Percentiles rank a stretch among this genome's conserved stretches.
Conservation (phyloP, 139 green algal genomes). For the Deuterostichococcus epilithicus region DNA sequence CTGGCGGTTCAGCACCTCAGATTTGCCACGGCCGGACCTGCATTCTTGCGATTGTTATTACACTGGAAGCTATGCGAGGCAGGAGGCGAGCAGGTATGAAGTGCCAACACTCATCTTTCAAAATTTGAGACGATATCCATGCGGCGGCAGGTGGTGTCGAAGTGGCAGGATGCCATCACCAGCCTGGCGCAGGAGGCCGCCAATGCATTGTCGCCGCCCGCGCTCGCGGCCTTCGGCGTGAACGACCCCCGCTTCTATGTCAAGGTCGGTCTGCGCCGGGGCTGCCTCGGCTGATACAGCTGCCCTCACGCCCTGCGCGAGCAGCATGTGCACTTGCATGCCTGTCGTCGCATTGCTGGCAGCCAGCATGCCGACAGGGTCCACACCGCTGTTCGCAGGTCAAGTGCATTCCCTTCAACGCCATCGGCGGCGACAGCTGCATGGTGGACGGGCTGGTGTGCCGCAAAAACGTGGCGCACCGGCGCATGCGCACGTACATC, state of each 20-base stretch:
- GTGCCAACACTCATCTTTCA: too few species aligned
- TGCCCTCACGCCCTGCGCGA: not conserved
- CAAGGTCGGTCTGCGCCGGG: constrained; percentile 38
- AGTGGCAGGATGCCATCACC: constrained; percentile 48
- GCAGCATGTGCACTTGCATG: not conserved
- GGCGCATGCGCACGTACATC: constrained; percentile 68
- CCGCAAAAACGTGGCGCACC: constrained; percentile 75
- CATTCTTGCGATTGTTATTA: too few species aligned
- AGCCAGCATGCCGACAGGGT: too few species aligned
- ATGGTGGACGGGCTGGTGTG: constrained; percentile 68
- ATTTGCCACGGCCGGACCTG: too few species aligned
- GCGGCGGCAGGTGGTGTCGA: constrained; percentile 1
- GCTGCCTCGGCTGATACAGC: not conserved
- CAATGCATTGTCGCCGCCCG: constrained; percentile 32
- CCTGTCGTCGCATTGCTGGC: not conserved
- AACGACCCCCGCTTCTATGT: constrained; percentile 60
- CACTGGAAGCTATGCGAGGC: too few species aligned
- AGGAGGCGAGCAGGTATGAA: too few species aligned
- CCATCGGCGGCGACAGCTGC: constrained; percentile 43
- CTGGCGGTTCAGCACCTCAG: too few species aligned
- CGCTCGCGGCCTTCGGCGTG: constrained; percentile 30
- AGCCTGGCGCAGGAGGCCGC: constrained; percentile 48
- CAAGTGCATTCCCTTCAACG: constrained; percentile 52
- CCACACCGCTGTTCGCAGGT: constrained; percentile 55
- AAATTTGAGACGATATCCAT: not conserved